phyloP scores from a whole-genome alignment of 805 yeast genomes.

The Wickerhamomyces bisporus region DNA sequence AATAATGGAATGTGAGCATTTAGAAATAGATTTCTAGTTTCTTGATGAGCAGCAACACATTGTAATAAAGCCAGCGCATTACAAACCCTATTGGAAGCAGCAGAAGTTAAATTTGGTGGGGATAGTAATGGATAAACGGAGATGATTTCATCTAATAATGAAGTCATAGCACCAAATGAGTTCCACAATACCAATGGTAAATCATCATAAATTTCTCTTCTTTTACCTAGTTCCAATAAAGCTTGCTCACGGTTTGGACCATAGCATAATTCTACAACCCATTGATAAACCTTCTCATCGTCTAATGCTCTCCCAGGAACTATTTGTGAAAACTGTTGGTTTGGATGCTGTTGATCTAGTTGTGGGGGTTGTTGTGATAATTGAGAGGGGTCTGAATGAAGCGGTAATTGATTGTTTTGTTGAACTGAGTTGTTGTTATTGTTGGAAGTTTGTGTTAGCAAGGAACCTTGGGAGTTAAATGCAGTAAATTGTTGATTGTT shows the following conservation, averaged over 20 bases:
- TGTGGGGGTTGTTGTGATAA: conserved; percentile 15
- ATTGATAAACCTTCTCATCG: conserved; percentile 79
- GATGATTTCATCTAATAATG: conserved; percentile 81
- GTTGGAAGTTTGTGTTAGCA: background rate
- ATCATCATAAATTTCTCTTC: conserved; percentile 92
- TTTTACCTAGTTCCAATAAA: conserved; percentile 83
- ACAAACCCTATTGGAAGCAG: conserved; percentile 90
- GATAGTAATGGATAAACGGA: conserved; percentile 84
- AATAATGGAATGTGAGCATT: conserved; percentile 91
- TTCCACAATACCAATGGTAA: conserved; percentile 92
- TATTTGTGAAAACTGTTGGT: conserved; percentile 6
- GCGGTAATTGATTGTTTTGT: conserved; percentile 16
- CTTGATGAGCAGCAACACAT: conserved; percentile 94
- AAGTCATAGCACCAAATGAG: conserved; percentile 94
- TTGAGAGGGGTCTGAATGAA: conserved; percentile 6
- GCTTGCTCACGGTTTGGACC: conserved; percentile 95
- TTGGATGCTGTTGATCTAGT: conserved; percentile 6
- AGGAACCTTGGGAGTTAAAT: conserved; percentile 5
- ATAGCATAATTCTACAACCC: conserved; percentile 86
- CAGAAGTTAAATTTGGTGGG: conserved; percentile 80
- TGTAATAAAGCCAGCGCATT: conserved; percentile 92
- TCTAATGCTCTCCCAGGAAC: conserved; percentile 40
- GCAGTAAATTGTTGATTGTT: conserved; percentile 16
- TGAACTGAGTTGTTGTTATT: conserved; percentile 3
- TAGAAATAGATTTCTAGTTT: conserved; percentile 78